phyloP scores from a whole-genome alignment of 116 monocot species.

The Dioscorea cayenensis region DNA sequence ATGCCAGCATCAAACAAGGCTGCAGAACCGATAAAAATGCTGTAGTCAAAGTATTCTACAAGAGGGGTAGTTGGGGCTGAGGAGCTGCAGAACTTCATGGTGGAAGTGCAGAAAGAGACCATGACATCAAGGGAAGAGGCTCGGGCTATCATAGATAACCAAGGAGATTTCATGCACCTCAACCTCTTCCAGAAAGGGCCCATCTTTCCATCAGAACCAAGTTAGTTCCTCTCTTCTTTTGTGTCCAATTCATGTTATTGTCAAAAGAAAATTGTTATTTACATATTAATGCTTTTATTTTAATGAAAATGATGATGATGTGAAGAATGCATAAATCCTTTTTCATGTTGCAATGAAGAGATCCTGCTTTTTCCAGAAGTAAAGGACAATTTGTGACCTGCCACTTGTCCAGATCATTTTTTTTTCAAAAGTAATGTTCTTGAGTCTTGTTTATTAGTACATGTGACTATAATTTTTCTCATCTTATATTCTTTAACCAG shows the following conservation, averaged over 20 bases:
- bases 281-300: too few relatives aligned
- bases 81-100: slow-evolving; percentile 21
- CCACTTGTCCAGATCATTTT: too few relatives aligned
- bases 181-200: not conserved
- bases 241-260: too few relatives aligned
- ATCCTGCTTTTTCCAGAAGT: too few relatives aligned
- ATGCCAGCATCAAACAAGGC: slow-evolving; percentile 6
- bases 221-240: not conserved
- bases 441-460: not conserved
- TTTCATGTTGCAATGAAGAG: not conserved
- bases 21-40: not conserved
- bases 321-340: not conserved
- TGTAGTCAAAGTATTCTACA: slow-evolving; percentile 18
- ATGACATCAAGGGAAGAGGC: slow-evolving; percentile 7
- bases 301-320: too few relatives aligned
- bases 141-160: not conserved
- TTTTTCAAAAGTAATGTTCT: not conserved
- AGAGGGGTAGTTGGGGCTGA: slow-evolving; percentile 21
- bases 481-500: not conserved
- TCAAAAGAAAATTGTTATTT: too few relatives aligned
- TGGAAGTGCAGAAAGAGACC: slow-evolving; percentile 4
- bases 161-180: not conserved
- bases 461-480: not conserved
- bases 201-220: not conserved
- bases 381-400: not conserved